phyloP scores from a whole-genome alignment of 2,329 filamentous ascomycete species.

The Delphinella strobiligena region DNA sequence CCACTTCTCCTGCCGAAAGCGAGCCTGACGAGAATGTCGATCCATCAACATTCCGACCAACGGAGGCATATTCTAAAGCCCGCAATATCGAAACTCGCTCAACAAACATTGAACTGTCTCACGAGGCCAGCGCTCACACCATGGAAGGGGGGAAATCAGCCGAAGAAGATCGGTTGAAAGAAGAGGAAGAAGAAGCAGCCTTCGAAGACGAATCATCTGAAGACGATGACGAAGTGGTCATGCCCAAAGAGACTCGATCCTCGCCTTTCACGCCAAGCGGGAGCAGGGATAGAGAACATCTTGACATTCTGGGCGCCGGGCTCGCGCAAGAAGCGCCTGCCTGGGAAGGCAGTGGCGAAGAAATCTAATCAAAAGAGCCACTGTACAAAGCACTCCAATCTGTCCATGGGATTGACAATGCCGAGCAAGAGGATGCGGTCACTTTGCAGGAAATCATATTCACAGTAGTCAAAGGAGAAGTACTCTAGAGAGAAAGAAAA shows the following conservation, averaged over 20 bases:
- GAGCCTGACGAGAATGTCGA: too few relatives aligned
- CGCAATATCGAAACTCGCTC: too few relatives aligned
- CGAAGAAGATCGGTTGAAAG: conserved; percentile 8
- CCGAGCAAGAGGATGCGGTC: too few relatives aligned
- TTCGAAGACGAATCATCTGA: neutral
- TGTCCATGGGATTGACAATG: too few relatives aligned
- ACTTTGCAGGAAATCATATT: too few relatives aligned
- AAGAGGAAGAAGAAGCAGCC: conserved; percentile 4
- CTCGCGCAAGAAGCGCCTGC: neutral
- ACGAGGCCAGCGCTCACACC: neutral
- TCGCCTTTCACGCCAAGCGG: conserved; percentile 32
- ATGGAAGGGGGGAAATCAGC: conserved; percentile 11
- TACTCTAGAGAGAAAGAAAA: too few relatives aligned
- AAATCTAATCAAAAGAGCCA: too few relatives aligned
- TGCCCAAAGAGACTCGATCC: conserved; percentile 26
- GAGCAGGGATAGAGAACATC: conserved; percentile 25
- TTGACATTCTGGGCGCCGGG: neutral
- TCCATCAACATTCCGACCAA: too few relatives aligned
- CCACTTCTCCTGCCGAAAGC: neutral
- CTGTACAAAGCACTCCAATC: too few relatives aligned
- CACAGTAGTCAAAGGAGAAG: too few relatives aligned
- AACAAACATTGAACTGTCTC: too few relatives aligned
- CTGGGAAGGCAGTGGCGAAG: neutral
- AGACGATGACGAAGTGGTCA: neutral
- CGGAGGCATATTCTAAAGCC: too few relatives aligned